Evolutionary conservation across 805 yeast genomes (phyloP).

Genomic region (Ogataea populi-albae): DNA sequence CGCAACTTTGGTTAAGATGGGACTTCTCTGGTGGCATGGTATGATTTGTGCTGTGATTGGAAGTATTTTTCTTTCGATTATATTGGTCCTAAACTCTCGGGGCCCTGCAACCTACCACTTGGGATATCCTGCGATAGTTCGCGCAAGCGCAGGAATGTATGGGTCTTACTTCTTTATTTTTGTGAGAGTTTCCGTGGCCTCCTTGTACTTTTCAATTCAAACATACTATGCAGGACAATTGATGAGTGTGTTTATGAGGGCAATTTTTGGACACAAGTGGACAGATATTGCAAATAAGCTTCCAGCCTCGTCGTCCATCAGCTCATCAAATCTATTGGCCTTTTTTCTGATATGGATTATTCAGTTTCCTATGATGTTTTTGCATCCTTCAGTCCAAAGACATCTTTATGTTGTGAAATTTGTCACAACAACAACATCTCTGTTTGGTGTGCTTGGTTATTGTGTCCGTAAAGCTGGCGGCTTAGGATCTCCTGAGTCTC

Average conservation of each 20-base stretch:
- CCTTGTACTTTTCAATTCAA: conserved; percentile 35
- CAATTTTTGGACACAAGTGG: conserved; percentile 19
- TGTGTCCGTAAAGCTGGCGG: conserved; percentile 15
- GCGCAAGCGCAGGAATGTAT: conserved; percentile 35
- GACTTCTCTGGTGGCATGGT: conserved; percentile 21
- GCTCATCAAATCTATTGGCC: conserved; percentile 8
- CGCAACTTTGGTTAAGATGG: conserved; percentile 20
- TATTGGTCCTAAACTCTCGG: conserved; percentile 14
- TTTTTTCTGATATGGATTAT: conserved; percentile 17
- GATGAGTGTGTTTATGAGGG: conserved; percentile 25
- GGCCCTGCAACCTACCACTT: conserved; percentile 25
- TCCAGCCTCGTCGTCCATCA: conserved; percentile 12
- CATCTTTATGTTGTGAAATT: conserved; percentile 12
- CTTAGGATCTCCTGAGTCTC: conserved; percentile 9
- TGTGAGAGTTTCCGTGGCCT: conserved; percentile 33
- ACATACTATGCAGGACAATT: conserved; percentile 36
- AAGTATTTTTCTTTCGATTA: conserved; percentile 13
- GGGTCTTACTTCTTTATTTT: conserved; percentile 35
- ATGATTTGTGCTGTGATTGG: conserved; percentile 19
- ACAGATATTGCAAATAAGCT: conserved; percentile 10
- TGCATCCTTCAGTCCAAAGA: conserved; percentile 13
- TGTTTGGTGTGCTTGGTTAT: conserved; percentile 11
- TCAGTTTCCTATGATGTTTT: conserved; percentile 17
- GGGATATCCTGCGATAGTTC: conserved; percentile 35
- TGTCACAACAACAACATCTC: conserved; percentile 9